A percentile compares a stretch with the other conserved stretches of the same genome.
Conservation (phyloP, 495 filamentous ascomycete genomes). For the Lentithecium fluviatile region DNA sequence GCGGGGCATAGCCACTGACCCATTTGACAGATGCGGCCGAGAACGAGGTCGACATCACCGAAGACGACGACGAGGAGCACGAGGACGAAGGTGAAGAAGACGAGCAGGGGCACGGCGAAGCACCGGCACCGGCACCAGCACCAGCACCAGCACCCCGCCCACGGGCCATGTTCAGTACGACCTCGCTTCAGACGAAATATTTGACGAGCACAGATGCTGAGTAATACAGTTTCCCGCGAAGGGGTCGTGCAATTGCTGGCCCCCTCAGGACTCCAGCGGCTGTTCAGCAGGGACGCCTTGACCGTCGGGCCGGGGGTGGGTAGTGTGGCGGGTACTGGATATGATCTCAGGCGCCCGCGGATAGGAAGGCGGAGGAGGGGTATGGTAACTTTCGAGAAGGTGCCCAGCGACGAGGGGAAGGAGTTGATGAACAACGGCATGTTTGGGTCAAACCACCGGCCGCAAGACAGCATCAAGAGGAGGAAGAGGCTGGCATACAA, state of each 20-base stretch:
- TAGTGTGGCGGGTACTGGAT: conserved; percentile 22
- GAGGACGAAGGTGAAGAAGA: conserved; percentile 27
- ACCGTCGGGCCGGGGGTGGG: conserved; percentile 8
- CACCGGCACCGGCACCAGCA: conserved; percentile 12
- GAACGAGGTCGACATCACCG: conserved; percentile 19
- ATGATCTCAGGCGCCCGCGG: conserved; percentile 12
- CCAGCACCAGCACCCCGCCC: no score
- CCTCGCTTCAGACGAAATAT: no score
- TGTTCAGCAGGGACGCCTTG: conserved; percentile 41
- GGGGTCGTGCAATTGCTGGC: conserved; percentile 47
- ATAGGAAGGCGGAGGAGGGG: conserved; percentile 40
- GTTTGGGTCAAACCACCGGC: conserved; percentile 65
- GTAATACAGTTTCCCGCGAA: conserved; percentile 43
- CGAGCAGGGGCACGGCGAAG: conserved; percentile 21
- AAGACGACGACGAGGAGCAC: conserved; percentile 26
- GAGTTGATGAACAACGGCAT: conserved; percentile 75
- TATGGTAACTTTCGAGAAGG: conserved; percentile 60
- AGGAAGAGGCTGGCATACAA: conserved; percentile 63
- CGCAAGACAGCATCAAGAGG: conserved; percentile 51
- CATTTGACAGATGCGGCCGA: conserved; percentile 21
- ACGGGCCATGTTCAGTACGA: conserved; percentile 31
- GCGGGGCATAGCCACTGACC: background rate
- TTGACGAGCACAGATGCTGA: conserved; percentile 22
- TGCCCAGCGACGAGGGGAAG: conserved; percentile 72
- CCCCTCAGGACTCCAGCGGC: conserved; percentile 42